Percentiles rank a stretch among this genome's conserved stretches.
Conservation (phyloP, 345 rosid species). For the Brassica cretica region DNA sequence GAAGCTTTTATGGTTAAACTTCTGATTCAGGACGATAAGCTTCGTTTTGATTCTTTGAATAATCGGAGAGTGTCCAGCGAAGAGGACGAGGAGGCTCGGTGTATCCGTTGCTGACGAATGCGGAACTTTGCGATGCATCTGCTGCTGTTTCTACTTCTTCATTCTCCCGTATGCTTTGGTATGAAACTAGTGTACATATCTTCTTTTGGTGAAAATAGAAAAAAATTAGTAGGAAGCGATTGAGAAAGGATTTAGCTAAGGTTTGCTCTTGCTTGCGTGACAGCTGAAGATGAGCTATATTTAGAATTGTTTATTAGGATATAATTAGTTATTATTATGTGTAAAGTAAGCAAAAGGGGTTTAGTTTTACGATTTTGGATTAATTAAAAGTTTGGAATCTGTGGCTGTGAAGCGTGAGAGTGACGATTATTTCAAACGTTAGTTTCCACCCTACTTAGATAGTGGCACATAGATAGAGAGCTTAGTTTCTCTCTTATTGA, state of each 20-base stretch:
- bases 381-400: slow-evolving; percentile 23
- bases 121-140: slow-evolving; percentile 40
- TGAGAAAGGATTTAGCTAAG: slow-evolving; percentile 11
- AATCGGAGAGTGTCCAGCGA: slow-evolving; percentile 33
- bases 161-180: slow-evolving; percentile 41
- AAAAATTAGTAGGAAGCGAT: background rate
- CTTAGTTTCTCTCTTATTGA: slow-evolving; percentile 4
- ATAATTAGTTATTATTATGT: slow-evolving; percentile 1
- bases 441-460: slow-evolving; percentile 1
- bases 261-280: slow-evolving; percentile 18
- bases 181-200: background rate
- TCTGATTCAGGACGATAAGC: slow-evolving; percentile 18
- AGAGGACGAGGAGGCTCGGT: slow-evolving; percentile 24
- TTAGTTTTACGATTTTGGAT: background rate
- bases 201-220: background rate
- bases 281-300: slow-evolving; percentile 39
- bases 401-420: slow-evolving; percentile 26
- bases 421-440: slow-evolving; percentile 18
- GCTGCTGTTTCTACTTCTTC: slow-evolving; percentile 48
- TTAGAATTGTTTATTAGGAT: slow-evolving; percentile 30
- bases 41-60: slow-evolving; percentile 3
- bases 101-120: slow-evolving; percentile 49
- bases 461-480: slow-evolving; percentile 2
- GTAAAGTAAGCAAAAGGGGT: slow-evolving; percentile 28
- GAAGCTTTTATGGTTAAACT: slow-evolving; percentile 32